phyloP scores from a whole-genome alignment of 306 rosid genomes.

The Trifolium dubium region DNA sequence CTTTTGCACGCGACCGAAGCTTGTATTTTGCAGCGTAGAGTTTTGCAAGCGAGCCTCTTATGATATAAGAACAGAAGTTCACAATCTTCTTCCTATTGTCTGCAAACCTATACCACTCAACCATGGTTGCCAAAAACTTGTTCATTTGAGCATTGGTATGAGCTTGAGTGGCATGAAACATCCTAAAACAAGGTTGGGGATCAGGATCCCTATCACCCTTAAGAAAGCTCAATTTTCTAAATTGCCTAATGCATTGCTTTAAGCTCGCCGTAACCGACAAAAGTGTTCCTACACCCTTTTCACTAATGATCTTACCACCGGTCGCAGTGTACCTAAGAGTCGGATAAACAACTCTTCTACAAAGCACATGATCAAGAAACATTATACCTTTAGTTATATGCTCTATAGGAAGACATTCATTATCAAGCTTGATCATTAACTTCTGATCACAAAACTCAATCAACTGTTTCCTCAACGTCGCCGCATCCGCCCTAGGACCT shows the following conservation, averaged over 20 bases:
- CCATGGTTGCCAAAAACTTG: slow-evolving; percentile 86
- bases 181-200: slow-evolving; percentile 96
- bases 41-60: slow-evolving; percentile 94
- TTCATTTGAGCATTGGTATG: slow-evolving; percentile 99
- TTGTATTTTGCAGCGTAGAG: slow-evolving; percentile 98
- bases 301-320: slow-evolving; percentile 94
- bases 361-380: slow-evolving; percentile 94
- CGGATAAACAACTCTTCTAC: slow-evolving; percentile 93
- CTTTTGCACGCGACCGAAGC: slow-evolving; percentile 96
- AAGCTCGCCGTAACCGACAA: slow-evolving; percentile 91
- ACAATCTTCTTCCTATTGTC: slow-evolving; percentile 91
- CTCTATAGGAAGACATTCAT: slow-evolving; percentile 89
- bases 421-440: slow-evolving; percentile 89
- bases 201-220: slow-evolving; percentile 97
- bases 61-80: slow-evolving; percentile 87
- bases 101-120: slow-evolving; percentile 95
- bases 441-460: slow-evolving; percentile 92
- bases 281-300: slow-evolving; percentile 96
- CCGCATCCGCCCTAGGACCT: slow-evolving; percentile 90
- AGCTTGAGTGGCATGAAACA: slow-evolving; percentile 98
- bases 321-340: slow-evolving; percentile 94
- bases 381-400: slow-evolving; percentile 96
- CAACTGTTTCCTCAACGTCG: slow-evolving; percentile 81
- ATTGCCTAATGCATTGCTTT: slow-evolving; percentile 90
- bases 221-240: slow-evolving; percentile 81